Evolutionary conservation across 2,329 filamentous ascomycete genomes (phyloP).

Genomic region (Byssothecium circinans): DNA sequence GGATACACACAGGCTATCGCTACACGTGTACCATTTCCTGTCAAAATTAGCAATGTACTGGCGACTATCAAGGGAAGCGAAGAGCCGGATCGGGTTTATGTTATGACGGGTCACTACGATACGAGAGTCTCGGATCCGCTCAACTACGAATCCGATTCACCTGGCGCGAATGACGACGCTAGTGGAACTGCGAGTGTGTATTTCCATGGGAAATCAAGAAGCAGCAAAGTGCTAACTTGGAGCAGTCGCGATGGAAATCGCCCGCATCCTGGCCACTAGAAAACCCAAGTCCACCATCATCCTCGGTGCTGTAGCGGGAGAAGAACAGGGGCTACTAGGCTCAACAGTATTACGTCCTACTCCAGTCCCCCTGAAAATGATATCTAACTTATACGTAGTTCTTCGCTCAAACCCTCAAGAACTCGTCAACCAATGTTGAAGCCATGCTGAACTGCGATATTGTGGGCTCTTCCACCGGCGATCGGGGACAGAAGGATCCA

Average conservation of each 20-base stretch:
- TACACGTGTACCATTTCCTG: slow-evolving; percentile 53
- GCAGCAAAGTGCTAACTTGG: slow-evolving; percentile 7
- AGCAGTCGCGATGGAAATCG: slow-evolving; percentile 57
- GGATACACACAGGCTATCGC: slow-evolving; percentile 56
- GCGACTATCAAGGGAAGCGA: slow-evolving; percentile 53
- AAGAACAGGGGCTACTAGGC: slow-evolving; percentile 60
- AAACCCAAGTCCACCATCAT: slow-evolving; percentile 57
- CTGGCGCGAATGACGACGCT: slow-evolving; percentile 62
- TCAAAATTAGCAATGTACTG: slow-evolving; percentile 56
- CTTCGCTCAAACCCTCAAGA: slow-evolving; percentile 57
- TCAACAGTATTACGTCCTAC: slow-evolving; percentile 4
- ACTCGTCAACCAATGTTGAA: slow-evolving; percentile 57
- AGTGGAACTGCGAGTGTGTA: slow-evolving; percentile 53
- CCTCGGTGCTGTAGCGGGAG: slow-evolving; percentile 60
- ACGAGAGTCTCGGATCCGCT: slow-evolving; percentile 54
- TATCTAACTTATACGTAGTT: slow-evolving; percentile 25
- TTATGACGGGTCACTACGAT: slow-evolving; percentile 61
- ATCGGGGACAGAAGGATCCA: slow-evolving; percentile 51
- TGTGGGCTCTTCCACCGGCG: slow-evolving; percentile 54
- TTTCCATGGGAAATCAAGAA: not conserved
- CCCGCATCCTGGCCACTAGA: slow-evolving; percentile 54
- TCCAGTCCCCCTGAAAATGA: not conserved
- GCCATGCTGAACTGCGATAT: slow-evolving; percentile 63
- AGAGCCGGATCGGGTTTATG: slow-evolving; percentile 47
- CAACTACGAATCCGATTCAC: slow-evolving; percentile 56